Conservation (phyloP, 2,329 filamentous ascomycete species). For the Aspergillus sojae region DNA sequence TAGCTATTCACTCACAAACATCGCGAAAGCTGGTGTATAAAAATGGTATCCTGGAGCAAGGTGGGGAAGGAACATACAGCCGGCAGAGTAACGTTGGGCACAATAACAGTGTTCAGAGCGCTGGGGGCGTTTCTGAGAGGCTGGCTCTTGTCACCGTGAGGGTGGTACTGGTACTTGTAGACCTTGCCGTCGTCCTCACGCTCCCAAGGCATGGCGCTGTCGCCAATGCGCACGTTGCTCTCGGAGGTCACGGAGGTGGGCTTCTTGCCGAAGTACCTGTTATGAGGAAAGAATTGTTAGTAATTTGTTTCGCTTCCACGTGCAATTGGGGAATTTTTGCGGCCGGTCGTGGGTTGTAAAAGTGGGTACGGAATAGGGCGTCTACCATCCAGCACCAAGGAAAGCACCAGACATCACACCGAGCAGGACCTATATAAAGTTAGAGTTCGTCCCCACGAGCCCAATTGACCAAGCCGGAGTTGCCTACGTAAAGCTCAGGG, state of each 20-base stretch:
- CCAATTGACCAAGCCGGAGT: slow-evolving; percentile 7
- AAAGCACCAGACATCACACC: slow-evolving; percentile 89
- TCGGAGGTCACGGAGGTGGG: slow-evolving; percentile 87
- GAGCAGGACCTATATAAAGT: slow-evolving; percentile 71
- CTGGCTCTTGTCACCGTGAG: slow-evolving; percentile 76
- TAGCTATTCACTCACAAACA: slow-evolving; percentile 10
- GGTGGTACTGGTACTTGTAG: slow-evolving; percentile 77
- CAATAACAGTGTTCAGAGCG: slow-evolving; percentile 90
- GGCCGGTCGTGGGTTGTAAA: slow-evolving; percentile 6
- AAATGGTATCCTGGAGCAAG: not conserved
- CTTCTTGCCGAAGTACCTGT: slow-evolving; percentile 68
- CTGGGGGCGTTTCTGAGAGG: slow-evolving; percentile 87
- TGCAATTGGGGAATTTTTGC: slow-evolving; percentile 13
- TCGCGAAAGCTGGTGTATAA: not conserved
- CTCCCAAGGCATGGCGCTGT: slow-evolving; percentile 90
- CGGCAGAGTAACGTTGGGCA: slow-evolving; percentile 90
- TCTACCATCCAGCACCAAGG: slow-evolving; percentile 76
- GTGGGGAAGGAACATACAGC: slow-evolving; percentile 62
- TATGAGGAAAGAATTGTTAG: slow-evolving; percentile 9
- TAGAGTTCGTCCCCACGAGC: slow-evolving; percentile 20
- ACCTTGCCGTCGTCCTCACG: slow-evolving; percentile 66
- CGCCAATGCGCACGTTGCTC: slow-evolving; percentile 71
- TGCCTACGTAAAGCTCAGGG: slow-evolving; percentile 72
- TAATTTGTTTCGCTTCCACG: not conserved
- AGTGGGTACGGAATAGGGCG: slow-evolving; percentile 14